Evolutionary conservation across 331 rosid genomes (phyloP), one percentile per base, ranked within the genome.

Genomic region (Erythrophleum ivorense): DNA sequence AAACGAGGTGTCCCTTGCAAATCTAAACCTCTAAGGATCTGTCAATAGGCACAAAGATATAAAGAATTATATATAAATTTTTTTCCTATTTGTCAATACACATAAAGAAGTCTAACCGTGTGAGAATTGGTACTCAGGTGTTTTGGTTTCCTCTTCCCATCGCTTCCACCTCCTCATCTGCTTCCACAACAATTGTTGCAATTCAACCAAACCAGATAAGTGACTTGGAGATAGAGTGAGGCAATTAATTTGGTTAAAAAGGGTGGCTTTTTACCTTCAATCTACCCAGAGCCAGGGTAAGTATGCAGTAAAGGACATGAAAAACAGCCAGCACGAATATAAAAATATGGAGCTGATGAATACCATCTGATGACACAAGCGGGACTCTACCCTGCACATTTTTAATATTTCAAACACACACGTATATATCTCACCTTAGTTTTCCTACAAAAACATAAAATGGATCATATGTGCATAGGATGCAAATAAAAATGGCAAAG

Each of bases 21-120:
- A 92, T 59, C 99, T 90, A 65, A 93, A 93, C 24, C 98, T 81
- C 36, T 95, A 94, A 38, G 99, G 97, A 85, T 95, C 98, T 95
- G 85, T 71, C 19, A 24, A 34, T 11, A 45, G 12, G 18, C 8
- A 50, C 45, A 13, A 24, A 52, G 50, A 46, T 60, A 10, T 24
- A 31, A 62, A 62, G 41, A 62, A 62, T 31, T 3, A 12, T 7
- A 13, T 0, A 24, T 29, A 29, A 38, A 29, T 3, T 16, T 3
- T 55, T 8, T 58, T 29, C 41, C 31, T 4, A 63, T 33, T 34
- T 31, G 33, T 52, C 18, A 73, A 4, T 1, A 63, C 69, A 63
- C 21, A 29, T 29, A 14, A 46, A 67, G 24, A 19, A 3, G 29
- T 50, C 88, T 84, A 59, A 95, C 99, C 98, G 49, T 92, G 97